phyloP scores from a whole-genome alignment of 768 basidiomycete genomes.

The Phaeolepiota aurea region DNA sequence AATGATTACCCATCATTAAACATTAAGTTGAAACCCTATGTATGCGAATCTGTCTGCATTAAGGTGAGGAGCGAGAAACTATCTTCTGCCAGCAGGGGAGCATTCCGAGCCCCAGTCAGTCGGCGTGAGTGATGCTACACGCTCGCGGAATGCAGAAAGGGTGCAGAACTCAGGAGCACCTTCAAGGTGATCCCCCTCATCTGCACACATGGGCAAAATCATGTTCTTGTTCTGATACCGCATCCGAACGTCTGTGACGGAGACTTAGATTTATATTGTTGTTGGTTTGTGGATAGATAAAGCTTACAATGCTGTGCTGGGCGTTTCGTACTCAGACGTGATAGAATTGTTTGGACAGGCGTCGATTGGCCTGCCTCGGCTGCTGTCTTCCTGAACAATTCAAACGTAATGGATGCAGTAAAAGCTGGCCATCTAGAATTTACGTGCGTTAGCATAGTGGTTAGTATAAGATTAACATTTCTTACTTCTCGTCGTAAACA shows the following conservation, averaged over 20 bases:
- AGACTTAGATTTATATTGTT: background rate
- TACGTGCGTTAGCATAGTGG: background rate
- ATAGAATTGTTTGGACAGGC: conserved; percentile 7
- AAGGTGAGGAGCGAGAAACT: background rate
- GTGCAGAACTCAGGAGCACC: conserved; percentile 72
- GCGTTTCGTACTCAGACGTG: conserved; percentile 18
- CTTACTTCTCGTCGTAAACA: conserved; percentile 62
- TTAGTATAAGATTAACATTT: background rate
- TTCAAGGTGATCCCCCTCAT: conserved; percentile 55
- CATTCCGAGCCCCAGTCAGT: conserved; percentile 63
- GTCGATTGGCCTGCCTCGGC: conserved; percentile 7
- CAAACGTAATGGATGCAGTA: conserved; percentile 66
- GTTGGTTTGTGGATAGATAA: background rate
- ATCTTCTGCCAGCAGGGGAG: conserved; percentile 18
- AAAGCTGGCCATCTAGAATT: conserved; percentile 62
- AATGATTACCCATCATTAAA: too few species aligned
- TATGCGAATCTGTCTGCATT: too few species aligned
- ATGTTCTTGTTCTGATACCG: conserved; percentile 67
- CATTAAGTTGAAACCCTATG: too few species aligned
- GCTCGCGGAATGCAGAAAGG: conserved; percentile 50
- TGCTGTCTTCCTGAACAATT: conserved; percentile 47
- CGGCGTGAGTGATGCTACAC: conserved; percentile 60
- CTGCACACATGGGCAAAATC: conserved; percentile 55
- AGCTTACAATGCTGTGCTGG: conserved; percentile 20
- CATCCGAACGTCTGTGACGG: conserved; percentile 52